These are phyloP conservation scores for Aspergillus latus DNA, from an alignment of 2,329 filamentous ascomycete genomes.

Conservation along the genomic window DNA sequence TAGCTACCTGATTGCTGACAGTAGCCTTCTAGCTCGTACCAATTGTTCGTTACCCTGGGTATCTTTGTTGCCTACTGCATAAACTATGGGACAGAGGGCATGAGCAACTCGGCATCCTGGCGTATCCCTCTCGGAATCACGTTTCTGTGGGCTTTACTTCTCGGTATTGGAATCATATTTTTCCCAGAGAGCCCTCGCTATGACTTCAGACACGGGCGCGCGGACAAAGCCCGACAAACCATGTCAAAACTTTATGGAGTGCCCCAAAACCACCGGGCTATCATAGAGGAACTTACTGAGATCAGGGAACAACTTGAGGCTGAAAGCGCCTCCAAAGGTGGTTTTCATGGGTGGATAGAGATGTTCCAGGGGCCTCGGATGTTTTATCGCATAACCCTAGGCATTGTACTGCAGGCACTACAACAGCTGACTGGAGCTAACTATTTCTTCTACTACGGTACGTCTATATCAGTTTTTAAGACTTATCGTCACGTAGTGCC, in stretches of 20 bases:
- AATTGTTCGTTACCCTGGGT: constrained; percentile 49
- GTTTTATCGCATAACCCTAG: constrained; percentile 43
- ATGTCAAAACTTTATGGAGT: constrained; percentile 57
- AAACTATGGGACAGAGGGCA: constrained; percentile 45
- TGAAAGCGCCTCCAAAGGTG: constrained; percentile 30
- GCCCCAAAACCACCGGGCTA: constrained; percentile 52
- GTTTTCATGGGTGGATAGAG: constrained; percentile 30
- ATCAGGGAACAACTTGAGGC: constrained; percentile 56
- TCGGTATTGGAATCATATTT: constrained; percentile 55
- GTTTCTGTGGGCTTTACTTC: constrained; percentile 57
- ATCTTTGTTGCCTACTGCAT: constrained; percentile 49
- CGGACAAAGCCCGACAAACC: constrained; percentile 52
- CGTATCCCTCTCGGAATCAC: constrained; percentile 56
- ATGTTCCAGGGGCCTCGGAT: constrained; percentile 47
- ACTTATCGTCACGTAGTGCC: background rate
- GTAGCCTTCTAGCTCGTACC: constrained; percentile 40
- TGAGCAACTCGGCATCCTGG: constrained; percentile 44
- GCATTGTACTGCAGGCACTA: constrained; percentile 43
- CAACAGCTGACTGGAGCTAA: constrained; percentile 48
- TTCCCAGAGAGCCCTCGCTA: constrained; percentile 59
- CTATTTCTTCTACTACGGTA: constrained; percentile 55
- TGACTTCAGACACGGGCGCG: constrained; percentile 56
- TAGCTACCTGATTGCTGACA: background rate
- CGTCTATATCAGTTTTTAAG: background rate
- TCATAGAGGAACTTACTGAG: constrained; percentile 55